Conservation (phyloP, 1,284 basidiomycete genomes). For the Heliocybe sulcata region DNA sequence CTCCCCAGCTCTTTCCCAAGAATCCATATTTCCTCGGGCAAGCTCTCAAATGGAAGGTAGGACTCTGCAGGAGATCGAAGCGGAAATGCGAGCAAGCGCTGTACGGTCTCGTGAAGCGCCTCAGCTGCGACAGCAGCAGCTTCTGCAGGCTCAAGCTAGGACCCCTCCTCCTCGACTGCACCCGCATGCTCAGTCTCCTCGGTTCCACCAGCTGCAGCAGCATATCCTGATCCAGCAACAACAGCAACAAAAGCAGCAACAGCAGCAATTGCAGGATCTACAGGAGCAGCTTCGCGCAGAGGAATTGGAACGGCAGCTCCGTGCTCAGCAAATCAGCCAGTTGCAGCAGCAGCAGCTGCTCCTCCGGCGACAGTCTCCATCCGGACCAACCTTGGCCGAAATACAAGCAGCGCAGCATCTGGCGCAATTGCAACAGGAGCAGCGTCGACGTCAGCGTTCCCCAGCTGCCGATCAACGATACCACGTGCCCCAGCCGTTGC, state of each 20-base stretch:
- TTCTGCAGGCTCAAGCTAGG: constrained; percentile 31
- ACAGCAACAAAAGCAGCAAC: constrained; percentile 49
- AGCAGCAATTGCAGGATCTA: constrained; percentile 36
- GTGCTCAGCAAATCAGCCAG: constrained; percentile 39
- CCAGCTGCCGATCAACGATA: constrained; percentile 31
- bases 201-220: constrained; percentile 52
- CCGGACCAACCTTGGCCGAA: constrained; percentile 30
- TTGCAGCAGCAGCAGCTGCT: constrained; percentile 33
- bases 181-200: constrained; percentile 62
- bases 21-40: constrained; percentile 12
- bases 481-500: constrained; percentile 27
- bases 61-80: constrained; percentile 91
- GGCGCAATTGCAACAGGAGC: constrained; percentile 9
- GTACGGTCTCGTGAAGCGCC: constrained; percentile 21
- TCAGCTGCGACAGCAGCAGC: constrained; percentile 18
- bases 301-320: constrained; percentile 54
- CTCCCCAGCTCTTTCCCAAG: constrained; percentile 9
- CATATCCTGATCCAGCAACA: constrained; percentile 49
- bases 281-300: constrained; percentile 56
- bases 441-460: constrained; percentile 38
- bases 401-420: constrained; percentile 29
- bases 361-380: constrained; percentile 28
- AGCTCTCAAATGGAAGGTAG: constrained; percentile 43
- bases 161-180: constrained; percentile 66
- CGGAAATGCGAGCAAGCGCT: constrained; percentile 71